Conservation (phyloP, 352 stramenopile species). For the Phytophthora agathidicida region DNA sequence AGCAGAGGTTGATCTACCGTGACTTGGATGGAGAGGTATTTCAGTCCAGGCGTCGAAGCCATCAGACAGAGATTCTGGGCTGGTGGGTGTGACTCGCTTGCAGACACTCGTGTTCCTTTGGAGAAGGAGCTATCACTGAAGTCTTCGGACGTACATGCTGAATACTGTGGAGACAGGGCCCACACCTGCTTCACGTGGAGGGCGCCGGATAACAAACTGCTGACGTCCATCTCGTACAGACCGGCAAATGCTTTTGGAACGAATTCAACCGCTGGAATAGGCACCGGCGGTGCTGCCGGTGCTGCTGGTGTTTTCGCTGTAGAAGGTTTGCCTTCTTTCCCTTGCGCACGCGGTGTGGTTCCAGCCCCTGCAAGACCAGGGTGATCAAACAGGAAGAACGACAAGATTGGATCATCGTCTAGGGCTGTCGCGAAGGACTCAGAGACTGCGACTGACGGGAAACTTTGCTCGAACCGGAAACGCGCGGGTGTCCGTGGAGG, state of each 20-base stretch:
- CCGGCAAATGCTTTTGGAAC: constrained; percentile 42
- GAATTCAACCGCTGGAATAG: constrained; percentile 15
- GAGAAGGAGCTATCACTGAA: neutral
- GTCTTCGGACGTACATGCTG: neutral
- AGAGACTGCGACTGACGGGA: constrained; percentile 49
- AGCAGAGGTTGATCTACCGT: constrained; percentile 59
- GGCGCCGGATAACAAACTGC: constrained; percentile 45
- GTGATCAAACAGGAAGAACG: constrained; percentile 70
- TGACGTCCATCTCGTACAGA: constrained; percentile 70
- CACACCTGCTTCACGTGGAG: constrained; percentile 60
- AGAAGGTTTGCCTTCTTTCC: constrained; percentile 44
- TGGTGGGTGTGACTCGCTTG: constrained; percentile 9
- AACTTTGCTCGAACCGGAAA: constrained; percentile 56
- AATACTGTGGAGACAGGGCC: constrained; percentile 2
- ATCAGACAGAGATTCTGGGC: constrained; percentile 35
- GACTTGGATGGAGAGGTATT: constrained; percentile 57
- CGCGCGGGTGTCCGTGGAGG: neutral
- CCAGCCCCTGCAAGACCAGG: constrained; percentile 25
- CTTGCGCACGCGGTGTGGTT: constrained; percentile 5
- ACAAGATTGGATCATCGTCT: constrained; percentile 66
- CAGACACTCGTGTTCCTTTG: constrained; percentile 2
- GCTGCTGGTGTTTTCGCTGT: constrained; percentile 11
- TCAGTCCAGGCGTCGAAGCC: constrained; percentile 38
- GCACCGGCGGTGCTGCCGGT: neutral
- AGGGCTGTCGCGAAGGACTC: constrained; percentile 54